These are phyloP conservation scores for Thymus mandschuricus DNA, from an alignment of 257 asterid genomes.

Conservation along the genomic window DNA sequence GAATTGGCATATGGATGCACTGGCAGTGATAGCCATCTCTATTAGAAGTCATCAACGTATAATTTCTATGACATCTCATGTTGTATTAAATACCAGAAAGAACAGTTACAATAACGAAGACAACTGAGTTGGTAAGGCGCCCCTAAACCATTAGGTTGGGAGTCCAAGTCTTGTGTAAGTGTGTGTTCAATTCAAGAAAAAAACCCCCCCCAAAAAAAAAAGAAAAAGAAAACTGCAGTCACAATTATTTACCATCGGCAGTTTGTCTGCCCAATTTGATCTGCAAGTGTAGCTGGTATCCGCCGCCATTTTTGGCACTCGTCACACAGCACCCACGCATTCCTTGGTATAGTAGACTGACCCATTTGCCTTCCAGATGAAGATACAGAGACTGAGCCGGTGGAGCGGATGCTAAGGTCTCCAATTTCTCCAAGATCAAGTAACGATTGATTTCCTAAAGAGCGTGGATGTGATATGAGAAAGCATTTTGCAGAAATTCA, in stretches of 20 bases:
- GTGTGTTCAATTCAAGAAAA: too few relatives aligned
- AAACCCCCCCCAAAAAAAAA: too few relatives aligned
- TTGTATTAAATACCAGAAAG: constrained; percentile 23
- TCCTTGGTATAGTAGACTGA: constrained; percentile 42
- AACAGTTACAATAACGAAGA: background rate
- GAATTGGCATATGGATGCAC: constrained; percentile 11
- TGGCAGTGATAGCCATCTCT: constrained; percentile 12
- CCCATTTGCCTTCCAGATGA: constrained; percentile 38
- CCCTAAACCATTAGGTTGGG: too few relatives aligned
- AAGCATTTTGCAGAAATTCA: constrained; percentile 16
- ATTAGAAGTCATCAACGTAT: constrained; percentile 17
- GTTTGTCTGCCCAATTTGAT: constrained; percentile 71
- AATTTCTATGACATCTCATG: constrained; percentile 6
- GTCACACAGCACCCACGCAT: constrained; percentile 94
- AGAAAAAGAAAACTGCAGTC: background rate
- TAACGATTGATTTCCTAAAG: constrained; percentile 49
- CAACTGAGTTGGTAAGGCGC: too few relatives aligned
- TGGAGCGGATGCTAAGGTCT: constrained; percentile 37
- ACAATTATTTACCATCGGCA: constrained; percentile 61
- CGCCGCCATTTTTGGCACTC: constrained; percentile 91
- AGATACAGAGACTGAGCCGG: constrained; percentile 38
- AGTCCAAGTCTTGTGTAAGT: too few relatives aligned
- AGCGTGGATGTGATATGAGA: constrained; percentile 30
- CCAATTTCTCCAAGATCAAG: constrained; percentile 47
- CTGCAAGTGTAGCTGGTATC: constrained; percentile 78